A percentile compares a stretch with the other conserved stretches of the same genome.
These are phyloP conservation scores for Cucurbita ficifolia DNA, from an alignment of 306 rosid genomes.

Conservation along the genomic window DNA sequence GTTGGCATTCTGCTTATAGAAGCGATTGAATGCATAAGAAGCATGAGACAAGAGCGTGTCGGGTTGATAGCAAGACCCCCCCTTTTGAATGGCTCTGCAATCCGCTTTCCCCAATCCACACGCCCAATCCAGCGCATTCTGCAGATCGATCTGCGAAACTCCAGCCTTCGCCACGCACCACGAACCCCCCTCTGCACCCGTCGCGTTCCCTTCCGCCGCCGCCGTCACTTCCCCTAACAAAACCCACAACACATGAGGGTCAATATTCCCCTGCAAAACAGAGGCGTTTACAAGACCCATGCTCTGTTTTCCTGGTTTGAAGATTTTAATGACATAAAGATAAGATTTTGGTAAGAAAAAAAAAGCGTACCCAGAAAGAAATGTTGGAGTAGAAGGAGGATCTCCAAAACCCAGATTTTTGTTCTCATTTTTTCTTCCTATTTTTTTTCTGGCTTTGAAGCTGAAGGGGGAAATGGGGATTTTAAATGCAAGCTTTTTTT, in stretches of 20 bases:
- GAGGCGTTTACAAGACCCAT: not conserved
- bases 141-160: conserved; percentile 64
- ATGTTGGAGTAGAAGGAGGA: conserved; percentile 28
- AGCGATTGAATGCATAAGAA: conserved; percentile 73
- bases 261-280: not conserved
- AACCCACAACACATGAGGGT: not conserved
- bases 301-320: not conserved
- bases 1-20: conserved; percentile 70
- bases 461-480: not conserved
- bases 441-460: not conserved
- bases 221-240: not conserved
- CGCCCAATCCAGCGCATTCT: conserved; percentile 94
- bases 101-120: conserved; percentile 73
- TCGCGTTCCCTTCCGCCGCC: conserved; percentile 63
- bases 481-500: conserved; percentile 1
- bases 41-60: conserved; percentile 81
- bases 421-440: conserved; percentile 12
- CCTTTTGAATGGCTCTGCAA: conserved; percentile 51
- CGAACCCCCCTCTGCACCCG: conserved; percentile 71
- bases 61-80: conserved; percentile 53
- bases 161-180: conserved; percentile 86
- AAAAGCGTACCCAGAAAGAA: conserved; percentile 35
- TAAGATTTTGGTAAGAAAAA: not conserved
- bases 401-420: conserved; percentile 25
- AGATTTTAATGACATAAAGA: not conserved